phyloP scores from a whole-genome alignment of 2,329 filamentous ascomycete species.

The Teratosphaeria nubilosa region DNA sequence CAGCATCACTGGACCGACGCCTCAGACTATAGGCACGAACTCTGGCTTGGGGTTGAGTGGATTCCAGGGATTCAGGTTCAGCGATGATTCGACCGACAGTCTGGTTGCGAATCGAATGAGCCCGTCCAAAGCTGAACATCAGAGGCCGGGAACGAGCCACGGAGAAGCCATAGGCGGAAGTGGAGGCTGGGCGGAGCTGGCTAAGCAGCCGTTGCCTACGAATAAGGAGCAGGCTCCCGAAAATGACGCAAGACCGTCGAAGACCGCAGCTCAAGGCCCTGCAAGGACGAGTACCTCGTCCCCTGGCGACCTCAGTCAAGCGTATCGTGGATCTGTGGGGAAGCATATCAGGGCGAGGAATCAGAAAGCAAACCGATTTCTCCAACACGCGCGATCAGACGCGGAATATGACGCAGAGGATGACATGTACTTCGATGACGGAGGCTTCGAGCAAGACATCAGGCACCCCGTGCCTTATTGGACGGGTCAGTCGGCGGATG shows the following conservation, averaged over 20 bases:
- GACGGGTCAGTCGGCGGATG: constrained; percentile 17
- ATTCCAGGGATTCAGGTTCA: constrained; percentile 11
- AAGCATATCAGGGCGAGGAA: constrained; percentile 5
- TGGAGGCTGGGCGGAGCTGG: constrained; percentile 3
- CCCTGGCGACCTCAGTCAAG: constrained; percentile 6
- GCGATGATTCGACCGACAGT: constrained; percentile 6
- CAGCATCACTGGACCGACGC: background rate
- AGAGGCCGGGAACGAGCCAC: constrained; percentile 2
- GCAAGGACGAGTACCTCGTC: background rate
- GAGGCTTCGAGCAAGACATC: constrained; percentile 23
- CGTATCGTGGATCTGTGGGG: constrained; percentile 8
- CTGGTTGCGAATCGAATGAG: constrained; percentile 2
- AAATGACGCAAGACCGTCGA: background rate
- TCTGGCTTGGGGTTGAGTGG: constrained; percentile 5
- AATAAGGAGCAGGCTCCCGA: background rate
- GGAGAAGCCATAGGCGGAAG: constrained; percentile 3
- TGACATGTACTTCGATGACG: constrained; percentile 30
- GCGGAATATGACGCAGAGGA: constrained; percentile 7
- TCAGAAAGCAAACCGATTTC: constrained; percentile 4
- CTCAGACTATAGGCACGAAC: background rate
- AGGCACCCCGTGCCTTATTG: constrained; percentile 3
- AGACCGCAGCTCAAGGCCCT: background rate
- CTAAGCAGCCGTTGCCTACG: background rate
- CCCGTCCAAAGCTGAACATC: background rate
- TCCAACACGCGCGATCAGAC: constrained; percentile 6